These are phyloP conservation scores for Candida tallmaniae DNA, from an alignment of 805 yeast species.

Conservation along the genomic window DNA sequence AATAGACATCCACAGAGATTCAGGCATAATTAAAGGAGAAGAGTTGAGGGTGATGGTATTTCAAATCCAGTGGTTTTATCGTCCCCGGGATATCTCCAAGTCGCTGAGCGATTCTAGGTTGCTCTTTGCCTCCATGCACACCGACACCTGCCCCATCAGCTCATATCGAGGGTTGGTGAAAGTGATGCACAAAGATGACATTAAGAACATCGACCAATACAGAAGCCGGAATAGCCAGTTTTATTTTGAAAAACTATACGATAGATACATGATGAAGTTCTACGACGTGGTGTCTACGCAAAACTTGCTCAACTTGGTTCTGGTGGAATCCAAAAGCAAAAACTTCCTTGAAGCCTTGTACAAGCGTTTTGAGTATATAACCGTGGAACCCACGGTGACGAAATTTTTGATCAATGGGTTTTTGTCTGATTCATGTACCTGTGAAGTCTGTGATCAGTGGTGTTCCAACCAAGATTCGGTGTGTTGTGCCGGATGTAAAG, in stretches of 20 bases:
- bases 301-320: conserved; percentile 34
- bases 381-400: conserved; percentile 65
- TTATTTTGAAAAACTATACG: conserved; percentile 82
- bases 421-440: conserved; percentile 46
- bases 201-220: conserved; percentile 53
- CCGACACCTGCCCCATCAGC: conserved; percentile 72
- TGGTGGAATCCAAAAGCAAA: conserved; percentile 47
- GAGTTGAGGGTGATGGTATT: conserved; percentile 53
- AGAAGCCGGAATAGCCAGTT: conserved; percentile 68
- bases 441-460: conserved; percentile 83
- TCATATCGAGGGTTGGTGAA: conserved; percentile 72
- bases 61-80: conserved; percentile 85
- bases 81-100: conserved; percentile 80
- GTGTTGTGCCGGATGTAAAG: conserved; percentile 72
- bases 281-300: conserved; percentile 71
- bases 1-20: conserved; percentile 3
- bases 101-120: conserved; percentile 66
- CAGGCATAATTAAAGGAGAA: neutral
- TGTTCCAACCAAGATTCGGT: conserved; percentile 66
- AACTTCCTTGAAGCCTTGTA: conserved; percentile 58
- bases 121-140: conserved; percentile 79
- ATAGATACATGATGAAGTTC: conserved; percentile 76
- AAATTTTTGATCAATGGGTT: conserved; percentile 62
- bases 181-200: conserved; percentile 66
- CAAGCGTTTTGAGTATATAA: conserved; percentile 67